Conservation (phyloP, 2,329 filamentous ascomycete species). For the Aspergillus fructus region DNA sequence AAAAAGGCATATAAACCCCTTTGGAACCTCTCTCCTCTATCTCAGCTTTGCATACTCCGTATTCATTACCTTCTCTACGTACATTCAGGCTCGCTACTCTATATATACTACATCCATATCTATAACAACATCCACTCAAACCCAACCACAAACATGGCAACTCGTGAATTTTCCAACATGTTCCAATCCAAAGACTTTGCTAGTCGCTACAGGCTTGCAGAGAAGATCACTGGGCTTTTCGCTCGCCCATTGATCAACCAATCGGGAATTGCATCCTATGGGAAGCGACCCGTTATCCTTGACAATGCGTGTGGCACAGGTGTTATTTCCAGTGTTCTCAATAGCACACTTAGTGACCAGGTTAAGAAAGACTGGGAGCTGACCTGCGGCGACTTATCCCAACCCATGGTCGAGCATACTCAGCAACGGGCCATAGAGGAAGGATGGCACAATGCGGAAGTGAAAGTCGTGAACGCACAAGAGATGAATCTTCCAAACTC, state of each 20-base stretch:
- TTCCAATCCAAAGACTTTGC: constrained; percentile 19
- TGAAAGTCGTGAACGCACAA: constrained; percentile 49
- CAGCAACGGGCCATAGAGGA: constrained; percentile 38
- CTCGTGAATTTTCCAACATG: not conserved
- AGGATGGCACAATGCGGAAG: constrained; percentile 49
- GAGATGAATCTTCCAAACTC: constrained; percentile 42
- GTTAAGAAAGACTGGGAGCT: constrained; percentile 47
- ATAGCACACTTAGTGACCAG: constrained; percentile 38
- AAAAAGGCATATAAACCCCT: not conserved
- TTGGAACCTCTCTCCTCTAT: not conserved
- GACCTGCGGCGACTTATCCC: constrained; percentile 51
- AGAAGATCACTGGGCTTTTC: constrained; percentile 32
- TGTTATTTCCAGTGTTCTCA: constrained; percentile 48
- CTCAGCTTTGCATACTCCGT: not conserved
- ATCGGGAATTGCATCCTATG: constrained; percentile 24
- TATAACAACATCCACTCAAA: not conserved
- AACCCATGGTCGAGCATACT: constrained; percentile 44
- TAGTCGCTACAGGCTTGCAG: constrained; percentile 27
- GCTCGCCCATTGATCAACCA: constrained; percentile 30
- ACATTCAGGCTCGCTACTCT: not conserved
- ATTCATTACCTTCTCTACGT: not conserved
- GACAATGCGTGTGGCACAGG: constrained; percentile 58
- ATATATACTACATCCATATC: not conserved
- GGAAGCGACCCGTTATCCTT: constrained; percentile 39
- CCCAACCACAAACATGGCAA: not conserved